Conservation (phyloP, 78 protist genomes). For the Guillardia theta region DNA sequence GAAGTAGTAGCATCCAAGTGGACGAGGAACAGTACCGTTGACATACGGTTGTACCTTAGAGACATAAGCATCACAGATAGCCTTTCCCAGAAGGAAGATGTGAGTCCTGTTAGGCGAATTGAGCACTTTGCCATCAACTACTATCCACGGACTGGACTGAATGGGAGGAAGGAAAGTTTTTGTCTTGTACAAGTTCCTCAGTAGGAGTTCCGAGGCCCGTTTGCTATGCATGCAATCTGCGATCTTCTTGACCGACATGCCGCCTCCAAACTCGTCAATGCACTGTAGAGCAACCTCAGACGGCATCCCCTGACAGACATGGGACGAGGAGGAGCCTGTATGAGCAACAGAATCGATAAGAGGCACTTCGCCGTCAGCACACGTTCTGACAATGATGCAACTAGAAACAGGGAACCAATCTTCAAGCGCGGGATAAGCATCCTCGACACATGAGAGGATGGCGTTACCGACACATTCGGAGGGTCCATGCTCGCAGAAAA, state of each 20-base stretch:
- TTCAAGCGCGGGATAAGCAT: neutral
- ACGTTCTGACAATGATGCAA: neutral
- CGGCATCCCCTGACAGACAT: neutral
- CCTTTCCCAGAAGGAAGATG: neutral
- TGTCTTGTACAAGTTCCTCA: neutral
- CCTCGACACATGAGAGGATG: neutral
- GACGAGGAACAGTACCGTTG: neutral
- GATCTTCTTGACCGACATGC: neutral
- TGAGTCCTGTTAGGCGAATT: neutral
- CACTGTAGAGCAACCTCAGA: neutral
- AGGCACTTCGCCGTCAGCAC: neutral
- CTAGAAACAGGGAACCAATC: neutral
- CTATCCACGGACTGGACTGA: neutral
- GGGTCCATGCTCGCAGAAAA: constrained; percentile 12
- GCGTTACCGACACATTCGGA: constrained; percentile 14
- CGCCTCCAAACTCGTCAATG: neutral
- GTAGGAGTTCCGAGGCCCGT: neutral
- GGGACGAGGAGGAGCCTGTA: neutral
- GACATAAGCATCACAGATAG: neutral
- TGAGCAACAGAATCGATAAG: neutral
- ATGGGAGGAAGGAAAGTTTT: neutral
- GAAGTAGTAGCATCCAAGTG: neutral
- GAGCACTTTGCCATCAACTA: neutral
- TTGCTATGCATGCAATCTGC: neutral
- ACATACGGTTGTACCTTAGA: neutral